A percentile compares a stretch with the other conserved stretches of the same genome.
Evolutionary conservation across 192 early-diverging fungal genomes (phyloP).

Genomic region (Coemansia sp.): DNA sequence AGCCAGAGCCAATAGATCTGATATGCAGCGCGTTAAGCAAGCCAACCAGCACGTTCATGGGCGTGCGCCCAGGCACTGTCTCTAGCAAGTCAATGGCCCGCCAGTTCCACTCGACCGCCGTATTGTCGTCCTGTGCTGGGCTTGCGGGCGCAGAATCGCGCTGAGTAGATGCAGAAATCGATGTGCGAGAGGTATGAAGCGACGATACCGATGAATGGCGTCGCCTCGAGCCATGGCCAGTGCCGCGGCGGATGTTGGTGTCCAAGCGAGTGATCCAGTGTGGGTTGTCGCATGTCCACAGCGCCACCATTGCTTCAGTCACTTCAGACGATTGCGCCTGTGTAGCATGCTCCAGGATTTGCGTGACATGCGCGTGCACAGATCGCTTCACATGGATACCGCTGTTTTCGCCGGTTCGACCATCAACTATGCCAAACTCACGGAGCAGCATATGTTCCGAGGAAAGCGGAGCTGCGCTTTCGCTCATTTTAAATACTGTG

Average conservation of each 20-base stretch:
- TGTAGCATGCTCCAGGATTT: constrained; percentile 25
- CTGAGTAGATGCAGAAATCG: not conserved
- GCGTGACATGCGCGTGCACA: constrained; percentile 19
- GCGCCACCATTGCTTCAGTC: constrained; percentile 26
- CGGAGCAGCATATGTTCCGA: constrained; percentile 2
- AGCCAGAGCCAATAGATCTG: constrained; percentile 7
- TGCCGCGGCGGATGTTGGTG: not conserved
- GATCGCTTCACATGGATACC: constrained; percentile 5
- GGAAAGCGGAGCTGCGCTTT: not conserved
- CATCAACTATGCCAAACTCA: constrained; percentile 21
- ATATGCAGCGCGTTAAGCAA: constrained; percentile 30
- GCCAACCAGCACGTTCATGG: constrained; percentile 13
- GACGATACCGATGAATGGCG: constrained; percentile 34
- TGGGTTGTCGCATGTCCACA: constrained; percentile 43
- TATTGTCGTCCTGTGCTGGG: constrained; percentile 4
- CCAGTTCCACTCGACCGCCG: constrained; percentile 43
- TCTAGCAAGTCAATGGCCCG: constrained; percentile 33
- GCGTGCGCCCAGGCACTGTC: constrained; percentile 24
- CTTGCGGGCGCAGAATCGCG: not conserved
- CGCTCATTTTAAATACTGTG: too few relatives aligned
- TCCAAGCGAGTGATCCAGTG: constrained; percentile 31
- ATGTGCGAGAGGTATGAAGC: constrained; percentile 3
- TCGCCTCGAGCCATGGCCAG: not conserved
- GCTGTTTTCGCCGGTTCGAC: not conserved
- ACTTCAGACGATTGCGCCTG: constrained; percentile 22